phyloP scores from a whole-genome alignment of 768 basidiomycete species.

The Chalciporus pseudorubinellus region DNA sequence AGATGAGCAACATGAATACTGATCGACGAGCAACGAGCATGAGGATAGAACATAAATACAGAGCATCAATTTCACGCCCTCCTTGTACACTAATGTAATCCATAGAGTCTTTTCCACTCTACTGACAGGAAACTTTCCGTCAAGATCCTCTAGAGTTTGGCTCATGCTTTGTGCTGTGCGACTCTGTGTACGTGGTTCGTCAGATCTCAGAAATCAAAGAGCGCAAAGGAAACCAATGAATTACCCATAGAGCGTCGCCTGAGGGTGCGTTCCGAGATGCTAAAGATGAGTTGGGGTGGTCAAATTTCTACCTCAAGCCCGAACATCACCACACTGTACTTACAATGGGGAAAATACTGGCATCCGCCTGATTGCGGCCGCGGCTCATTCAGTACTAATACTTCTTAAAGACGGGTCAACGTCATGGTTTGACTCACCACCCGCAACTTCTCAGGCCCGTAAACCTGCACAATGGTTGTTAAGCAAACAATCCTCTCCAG shows the following conservation, averaged over 20 bases:
- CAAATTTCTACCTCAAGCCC: background rate
- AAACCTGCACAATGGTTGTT: constrained; percentile 4
- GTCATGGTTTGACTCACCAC: constrained; percentile 5
- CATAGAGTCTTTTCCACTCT: background rate
- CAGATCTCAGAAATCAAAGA: no score
- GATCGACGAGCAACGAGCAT: background rate
- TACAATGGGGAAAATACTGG: constrained; percentile 17
- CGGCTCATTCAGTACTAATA: background rate
- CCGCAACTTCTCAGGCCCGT: constrained; percentile 14
- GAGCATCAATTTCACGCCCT: background rate
- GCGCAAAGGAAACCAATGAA: no score
- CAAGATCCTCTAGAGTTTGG: background rate
- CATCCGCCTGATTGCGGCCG: constrained; percentile 12
- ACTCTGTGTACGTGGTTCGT: no score
- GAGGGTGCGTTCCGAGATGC: constrained; percentile 16
- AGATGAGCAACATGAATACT: background rate
- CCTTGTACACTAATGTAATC: background rate
- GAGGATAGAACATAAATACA: background rate
- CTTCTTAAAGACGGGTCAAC: background rate
- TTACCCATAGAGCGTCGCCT: no score
- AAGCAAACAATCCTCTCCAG: background rate
- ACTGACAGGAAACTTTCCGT: no score
- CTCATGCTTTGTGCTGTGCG: background rate
- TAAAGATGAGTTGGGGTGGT: background rate
- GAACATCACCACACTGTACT: background rate